phyloP scores from a whole-genome alignment of 305 asterid species.

The Fraxinus platypoda region DNA sequence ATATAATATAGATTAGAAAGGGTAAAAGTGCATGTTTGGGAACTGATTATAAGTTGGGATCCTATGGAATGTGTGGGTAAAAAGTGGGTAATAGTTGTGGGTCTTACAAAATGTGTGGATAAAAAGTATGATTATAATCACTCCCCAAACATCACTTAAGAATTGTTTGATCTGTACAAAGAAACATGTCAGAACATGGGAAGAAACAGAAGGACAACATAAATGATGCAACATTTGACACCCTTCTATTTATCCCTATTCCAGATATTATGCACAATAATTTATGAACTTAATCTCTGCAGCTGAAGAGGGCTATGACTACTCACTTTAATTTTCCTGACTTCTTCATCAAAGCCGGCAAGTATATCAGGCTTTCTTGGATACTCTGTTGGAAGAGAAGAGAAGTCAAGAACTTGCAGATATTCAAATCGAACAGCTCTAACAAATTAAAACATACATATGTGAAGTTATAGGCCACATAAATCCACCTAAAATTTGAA shows the following conservation, averaged over 20 bases:
- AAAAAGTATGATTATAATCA: background rate
- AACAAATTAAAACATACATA: background rate
- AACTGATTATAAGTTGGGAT: background rate
- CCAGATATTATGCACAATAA: background rate
- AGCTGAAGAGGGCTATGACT: background rate
- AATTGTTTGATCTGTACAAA: background rate
- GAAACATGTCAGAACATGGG: background rate
- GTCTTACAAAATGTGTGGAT: background rate
- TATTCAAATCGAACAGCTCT: background rate
- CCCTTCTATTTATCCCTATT: background rate
- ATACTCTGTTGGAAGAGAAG: slow-evolving; percentile 37
- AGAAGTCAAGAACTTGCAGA: slow-evolving; percentile 19
- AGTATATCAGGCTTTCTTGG: slow-evolving; percentile 39
- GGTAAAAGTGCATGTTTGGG: background rate
- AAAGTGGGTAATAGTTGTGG: background rate
- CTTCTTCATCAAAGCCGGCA: slow-evolving; percentile 46
- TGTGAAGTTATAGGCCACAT: background rate
- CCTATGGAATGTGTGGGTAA: background rate
- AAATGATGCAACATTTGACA: background rate
- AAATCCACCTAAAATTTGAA: background rate
- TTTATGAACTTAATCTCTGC: background rate
- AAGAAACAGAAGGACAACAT: background rate
- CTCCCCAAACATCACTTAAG: background rate
- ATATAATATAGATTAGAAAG: background rate
- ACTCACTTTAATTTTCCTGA: slow-evolving; percentile 50